Evolutionary conservation across 1,139 yeast genomes (phyloP).

Genomic region (Yamadazyma jaroonii): DNA sequence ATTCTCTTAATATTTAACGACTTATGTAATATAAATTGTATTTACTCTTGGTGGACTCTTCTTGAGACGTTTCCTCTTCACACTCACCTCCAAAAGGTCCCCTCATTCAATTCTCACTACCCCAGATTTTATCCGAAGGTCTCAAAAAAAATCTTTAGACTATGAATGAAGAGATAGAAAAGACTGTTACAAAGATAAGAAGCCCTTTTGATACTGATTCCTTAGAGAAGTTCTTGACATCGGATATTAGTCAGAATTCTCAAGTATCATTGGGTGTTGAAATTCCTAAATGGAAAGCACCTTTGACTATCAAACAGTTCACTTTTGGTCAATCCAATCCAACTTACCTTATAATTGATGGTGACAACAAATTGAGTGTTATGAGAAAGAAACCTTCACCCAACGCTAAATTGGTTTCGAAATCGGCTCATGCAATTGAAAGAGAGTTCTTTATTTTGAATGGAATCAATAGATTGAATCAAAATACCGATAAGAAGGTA

Average conservation of each 20-base stretch:
- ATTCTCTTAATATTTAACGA: slow-evolving; percentile 42
- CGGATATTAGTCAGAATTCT: slow-evolving; percentile 8
- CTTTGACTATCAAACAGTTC: slow-evolving; percentile 47
- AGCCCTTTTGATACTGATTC: slow-evolving; percentile 33
- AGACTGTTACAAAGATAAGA: slow-evolving; percentile 28
- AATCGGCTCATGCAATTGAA: slow-evolving; percentile 65
- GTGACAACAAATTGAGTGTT: slow-evolving; percentile 41
- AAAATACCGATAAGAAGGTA: slow-evolving; percentile 27
- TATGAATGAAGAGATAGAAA: slow-evolving; percentile 15
- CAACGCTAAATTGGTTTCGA: slow-evolving; percentile 49
- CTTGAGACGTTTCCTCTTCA: too few species aligned
- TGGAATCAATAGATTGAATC: slow-evolving; percentile 39
- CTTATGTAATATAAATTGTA: too few species aligned
- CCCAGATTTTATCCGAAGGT: too few species aligned
- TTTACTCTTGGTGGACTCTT: too few species aligned
- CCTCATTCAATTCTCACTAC: too few species aligned
- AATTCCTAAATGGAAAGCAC: slow-evolving; percentile 16
- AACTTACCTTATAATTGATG: slow-evolving; percentile 51
- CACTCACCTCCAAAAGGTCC: too few species aligned
- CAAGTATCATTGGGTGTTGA: slow-evolving; percentile 19
- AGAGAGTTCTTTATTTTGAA: slow-evolving; percentile 56
- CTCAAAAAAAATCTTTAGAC: too few species aligned
- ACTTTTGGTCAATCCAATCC: slow-evolving; percentile 69
- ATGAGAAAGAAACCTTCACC: slow-evolving; percentile 63
- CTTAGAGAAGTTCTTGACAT: slow-evolving; percentile 27